Evolutionary conservation across 2,329 filamentous ascomycete genomes (phyloP), one percentile per base, ranked within the genome.

Genomic region (Orbilia brochopaga): DNA sequence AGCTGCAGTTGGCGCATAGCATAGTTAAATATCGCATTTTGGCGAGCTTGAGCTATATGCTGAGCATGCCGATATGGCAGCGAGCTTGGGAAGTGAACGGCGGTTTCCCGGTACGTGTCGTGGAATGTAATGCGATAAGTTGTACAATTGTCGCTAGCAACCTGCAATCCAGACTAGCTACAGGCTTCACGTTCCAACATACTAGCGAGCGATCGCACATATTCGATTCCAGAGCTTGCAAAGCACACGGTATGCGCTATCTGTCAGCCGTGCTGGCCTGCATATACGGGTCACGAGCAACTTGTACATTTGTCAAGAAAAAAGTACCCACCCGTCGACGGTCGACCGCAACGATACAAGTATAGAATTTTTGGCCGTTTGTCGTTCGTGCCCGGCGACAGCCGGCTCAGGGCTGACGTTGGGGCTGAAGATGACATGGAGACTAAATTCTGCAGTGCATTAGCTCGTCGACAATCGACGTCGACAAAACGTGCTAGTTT

Each of bases 371-470:
- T 3, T 32, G 4, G n/a, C n/a, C n/a, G n/a, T n/a, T 4, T 32
- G 27, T 32, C 8, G 27, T 32, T 32, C 27, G 17, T 17, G 19
- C n/a, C 44, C n/a, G 17, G 19, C 19, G 44, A 48, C n/a, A 21
- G 15, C 44, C 37, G 37, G 37, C 37, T 8, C 44, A 19, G 44
- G 44, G 44, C 44, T 48, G 44, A 48, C 19, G 15, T 48, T 48
- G 44, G 44, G 44, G 44, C 44, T 48, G 44, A 48, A 48, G 19
- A 23, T 21, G 44, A 15, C 8, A 48, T n/a, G n/a, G n/a, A 48
- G 17, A 48, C n/a, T 17, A 23, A 19, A 23, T 48, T 10, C 19
- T 32, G 27, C 27, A 32, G 2, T 48, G 5, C 11, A 23, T 19
- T 3, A 48, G n/a, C 37, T 42, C 37, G 37, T 42, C 5, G 37